Conservation (phyloP, 2,329 filamentous ascomycete genomes). For the Chlorencoelia australis region DNA sequence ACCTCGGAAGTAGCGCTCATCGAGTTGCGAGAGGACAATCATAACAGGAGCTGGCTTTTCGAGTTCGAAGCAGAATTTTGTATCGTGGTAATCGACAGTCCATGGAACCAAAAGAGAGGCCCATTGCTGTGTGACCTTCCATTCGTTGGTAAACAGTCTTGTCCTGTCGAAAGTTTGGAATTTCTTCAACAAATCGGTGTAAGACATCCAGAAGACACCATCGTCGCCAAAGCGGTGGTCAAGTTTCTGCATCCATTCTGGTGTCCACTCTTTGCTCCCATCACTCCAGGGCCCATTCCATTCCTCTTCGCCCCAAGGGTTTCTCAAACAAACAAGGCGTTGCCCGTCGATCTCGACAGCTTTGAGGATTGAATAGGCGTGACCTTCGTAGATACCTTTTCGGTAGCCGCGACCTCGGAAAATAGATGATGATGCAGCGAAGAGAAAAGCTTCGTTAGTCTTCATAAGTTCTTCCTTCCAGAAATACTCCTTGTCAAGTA, state of each 20-base stretch:
- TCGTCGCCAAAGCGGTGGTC: slow-evolving; percentile 51
- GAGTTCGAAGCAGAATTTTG: slow-evolving; percentile 48
- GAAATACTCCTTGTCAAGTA: slow-evolving; percentile 70
- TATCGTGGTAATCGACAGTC: slow-evolving; percentile 49
- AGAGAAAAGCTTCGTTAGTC: slow-evolving; percentile 72
- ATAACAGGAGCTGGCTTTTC: slow-evolving; percentile 45
- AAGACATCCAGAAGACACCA: slow-evolving; percentile 54
- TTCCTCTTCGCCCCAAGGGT: slow-evolving; percentile 50
- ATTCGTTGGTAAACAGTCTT: slow-evolving; percentile 47
- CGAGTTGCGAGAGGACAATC: slow-evolving; percentile 50
- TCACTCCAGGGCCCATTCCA: slow-evolving; percentile 51
- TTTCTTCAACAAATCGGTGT: slow-evolving; percentile 50
- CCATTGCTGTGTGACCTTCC: slow-evolving; percentile 51
- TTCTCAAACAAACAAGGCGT: slow-evolving; percentile 41
- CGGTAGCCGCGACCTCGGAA: slow-evolving; percentile 31
- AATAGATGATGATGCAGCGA: slow-evolving; percentile 49
- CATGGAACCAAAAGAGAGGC: slow-evolving; percentile 51
- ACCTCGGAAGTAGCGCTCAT: slow-evolving; percentile 50
- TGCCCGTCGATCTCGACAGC: slow-evolving; percentile 42
- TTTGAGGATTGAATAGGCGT: slow-evolving; percentile 49
- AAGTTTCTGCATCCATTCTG: slow-evolving; percentile 46
- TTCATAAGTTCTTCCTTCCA: slow-evolving; percentile 74
- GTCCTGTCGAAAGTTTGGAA: slow-evolving; percentile 51
- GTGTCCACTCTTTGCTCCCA: slow-evolving; percentile 52
- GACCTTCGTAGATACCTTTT: slow-evolving; percentile 45